Conservation (phyloP, 129 eudicot species). For the Mikania micrantha region DNA sequence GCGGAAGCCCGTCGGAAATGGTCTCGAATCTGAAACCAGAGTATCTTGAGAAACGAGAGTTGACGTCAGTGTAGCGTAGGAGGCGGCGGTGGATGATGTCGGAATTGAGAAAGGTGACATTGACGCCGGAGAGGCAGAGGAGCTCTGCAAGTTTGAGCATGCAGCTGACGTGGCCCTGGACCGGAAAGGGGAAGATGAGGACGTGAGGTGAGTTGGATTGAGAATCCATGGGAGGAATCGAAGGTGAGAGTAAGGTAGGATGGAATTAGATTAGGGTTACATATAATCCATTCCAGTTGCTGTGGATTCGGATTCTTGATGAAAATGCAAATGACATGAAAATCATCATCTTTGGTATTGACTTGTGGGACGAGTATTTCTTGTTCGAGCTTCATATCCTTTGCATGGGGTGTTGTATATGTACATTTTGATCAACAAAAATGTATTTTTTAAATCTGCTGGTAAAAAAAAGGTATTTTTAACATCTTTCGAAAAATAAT, state of each 20-base stretch:
- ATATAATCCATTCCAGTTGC: background rate
- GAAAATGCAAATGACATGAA: constrained; percentile 28
- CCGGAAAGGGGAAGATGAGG: constrained; percentile 49
- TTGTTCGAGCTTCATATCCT: constrained; percentile 25
- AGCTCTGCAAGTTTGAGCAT: constrained; percentile 62
- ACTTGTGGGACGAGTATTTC: constrained; percentile 15
- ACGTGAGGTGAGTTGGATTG: constrained; percentile 38
- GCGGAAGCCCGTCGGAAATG: constrained; percentile 53
- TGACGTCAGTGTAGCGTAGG: constrained; percentile 27
- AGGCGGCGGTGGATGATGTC: constrained; percentile 46
- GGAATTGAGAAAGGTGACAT: constrained; percentile 46
- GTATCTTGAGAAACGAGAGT: constrained; percentile 40
- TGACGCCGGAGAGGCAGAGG: constrained; percentile 38
- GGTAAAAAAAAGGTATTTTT: too few species aligned
- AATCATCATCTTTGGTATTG: constrained; percentile 23
- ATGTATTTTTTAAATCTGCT: too few species aligned
- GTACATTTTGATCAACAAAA: too few species aligned
- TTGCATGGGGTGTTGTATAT: background rate
- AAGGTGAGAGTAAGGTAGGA: background rate
- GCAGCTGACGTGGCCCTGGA: constrained; percentile 45
- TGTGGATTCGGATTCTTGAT: constrained; percentile 10
- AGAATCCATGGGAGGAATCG: too few species aligned
- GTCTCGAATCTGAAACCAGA: constrained; percentile 42
- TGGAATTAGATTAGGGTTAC: constrained; percentile 1
- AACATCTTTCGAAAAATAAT: too few species aligned